Evolutionary conservation across 2,329 filamentous ascomycete species (phyloP), one percentile per base, ranked within the genome.

Genomic region (Cladosporium sp.): DNA sequence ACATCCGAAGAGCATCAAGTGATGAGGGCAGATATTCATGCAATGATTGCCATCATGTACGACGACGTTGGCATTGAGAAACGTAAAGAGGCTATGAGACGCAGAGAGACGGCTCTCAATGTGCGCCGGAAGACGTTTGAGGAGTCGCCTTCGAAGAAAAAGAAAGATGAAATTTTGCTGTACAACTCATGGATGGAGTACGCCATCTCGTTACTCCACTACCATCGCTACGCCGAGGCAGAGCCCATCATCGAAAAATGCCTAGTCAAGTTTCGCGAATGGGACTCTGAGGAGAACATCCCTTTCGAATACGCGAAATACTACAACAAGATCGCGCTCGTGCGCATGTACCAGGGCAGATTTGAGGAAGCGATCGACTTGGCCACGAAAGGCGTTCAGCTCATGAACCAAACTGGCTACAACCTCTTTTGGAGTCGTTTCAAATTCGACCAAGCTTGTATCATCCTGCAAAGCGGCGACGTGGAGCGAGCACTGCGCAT

Each of bases 261-360:
- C 11, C 7, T 13, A 2, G 17, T 9, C 22, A 43, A 43, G 7
- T 43, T 43, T 15, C 24, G 2, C 17, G 22, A 43, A n/a, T n/a
- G 40, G 40, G 40, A 24, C 5, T 15, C 22, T 8, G 40, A 43
- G 29, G 40, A 43, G 6, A 24, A 43, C 1, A 43, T 43, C 13
- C 40, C 40, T 5, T 43, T 43, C 22, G 40, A 43, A 24, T 43
- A 43, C 19, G 40, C 40, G 4, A 43, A 43, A 15, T 43, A 43
- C 15, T 43, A 43, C 24, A 43, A 30, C 22, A 43, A 43, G n/a
- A 43, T 43, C 7, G 40, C 40, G 4, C 22, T 43, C 6, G 40
- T 43, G 1, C 22, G 40, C 6, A 43, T 43, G 40, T 43, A 43
- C 8, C 40, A 43, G 11, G 40, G 40, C 13, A 7, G 15, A 17